Evolutionary conservation across 129 eudicot genomes (phyloP).

Genomic region (Escallonia rubra): DNA sequence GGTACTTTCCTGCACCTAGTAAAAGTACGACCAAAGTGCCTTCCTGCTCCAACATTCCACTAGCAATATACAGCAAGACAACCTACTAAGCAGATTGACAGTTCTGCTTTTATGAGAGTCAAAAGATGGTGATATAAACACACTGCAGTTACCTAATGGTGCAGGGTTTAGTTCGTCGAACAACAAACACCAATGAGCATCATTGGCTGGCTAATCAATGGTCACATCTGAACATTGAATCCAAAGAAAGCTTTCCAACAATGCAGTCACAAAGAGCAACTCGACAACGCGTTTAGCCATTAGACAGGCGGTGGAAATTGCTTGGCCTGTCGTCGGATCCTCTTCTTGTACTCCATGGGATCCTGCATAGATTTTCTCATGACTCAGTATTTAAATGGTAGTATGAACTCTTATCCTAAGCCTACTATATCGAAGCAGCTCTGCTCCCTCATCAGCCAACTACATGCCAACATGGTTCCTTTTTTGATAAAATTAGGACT

Average conservation of each 20-base stretch:
- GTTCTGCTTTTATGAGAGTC: no score
- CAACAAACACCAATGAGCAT: constrained; percentile 23
- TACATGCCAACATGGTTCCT: no score
- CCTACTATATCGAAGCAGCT: no score
- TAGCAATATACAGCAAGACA: no score
- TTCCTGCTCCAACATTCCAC: no score
- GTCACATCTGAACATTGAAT: constrained; percentile 4
- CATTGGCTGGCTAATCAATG: constrained; percentile 7
- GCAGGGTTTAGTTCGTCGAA: constrained; percentile 7
- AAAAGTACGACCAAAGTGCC: no score
- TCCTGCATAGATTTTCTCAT: constrained; percentile 33
- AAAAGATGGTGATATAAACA: constrained; percentile 1
- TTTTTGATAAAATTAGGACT: no score
- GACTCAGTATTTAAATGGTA: not conserved
- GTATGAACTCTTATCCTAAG: no score
- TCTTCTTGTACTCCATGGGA: constrained; percentile 47
- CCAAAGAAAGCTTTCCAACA: constrained; percentile 2
- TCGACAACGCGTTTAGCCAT: not conserved
- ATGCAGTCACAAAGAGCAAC: not conserved
- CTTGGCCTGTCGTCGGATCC: constrained; percentile 61
- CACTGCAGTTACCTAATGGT: constrained; percentile 15
- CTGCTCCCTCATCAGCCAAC: no score
- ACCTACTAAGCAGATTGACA: no score
- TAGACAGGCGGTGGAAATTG: constrained; percentile 46
- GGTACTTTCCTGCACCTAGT: no score